These are phyloP conservation scores for Sugiyamaella lignohabitans DNA, from an alignment of 805 yeast genomes.

Conservation along the genomic window DNA sequence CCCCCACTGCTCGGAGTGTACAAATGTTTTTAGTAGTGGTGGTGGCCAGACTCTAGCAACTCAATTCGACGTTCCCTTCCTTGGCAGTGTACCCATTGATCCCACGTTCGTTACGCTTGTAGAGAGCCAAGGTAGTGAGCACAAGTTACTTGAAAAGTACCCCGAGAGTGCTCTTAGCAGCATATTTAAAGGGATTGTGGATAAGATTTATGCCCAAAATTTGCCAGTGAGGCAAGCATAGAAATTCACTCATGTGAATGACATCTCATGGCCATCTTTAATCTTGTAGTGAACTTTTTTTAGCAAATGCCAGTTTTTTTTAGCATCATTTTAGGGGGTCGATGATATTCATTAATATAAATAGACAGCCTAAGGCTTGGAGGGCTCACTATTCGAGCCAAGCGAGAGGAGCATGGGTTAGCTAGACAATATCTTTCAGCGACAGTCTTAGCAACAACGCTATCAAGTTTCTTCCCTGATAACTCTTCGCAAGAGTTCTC, in stretches of 20 bases:
- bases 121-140: constrained; percentile 48
- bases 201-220: not conserved
- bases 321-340: too few species aligned
- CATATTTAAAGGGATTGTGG: constrained; percentile 41
- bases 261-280: too few species aligned
- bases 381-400: too few species aligned
- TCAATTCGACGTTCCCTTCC: constrained; percentile 53
- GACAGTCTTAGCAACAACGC: too few species aligned
- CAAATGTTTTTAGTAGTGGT: constrained; percentile 86
- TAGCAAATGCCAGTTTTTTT: too few species aligned
- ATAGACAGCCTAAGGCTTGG: too few species aligned
- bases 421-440: too few species aligned
- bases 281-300: too few species aligned
- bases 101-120: constrained; percentile 83
- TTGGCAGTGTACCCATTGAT: constrained; percentile 90
- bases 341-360: too few species aligned
- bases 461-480: constrained; percentile 3
- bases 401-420: too few species aligned
- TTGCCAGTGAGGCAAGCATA: too few species aligned
- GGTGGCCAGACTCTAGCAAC: constrained; percentile 78
- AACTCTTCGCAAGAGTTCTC: constrained; percentile 9
- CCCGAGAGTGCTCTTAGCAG: constrained; percentile 34
- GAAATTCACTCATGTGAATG: too few species aligned
- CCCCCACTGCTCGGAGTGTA: constrained; percentile 82
- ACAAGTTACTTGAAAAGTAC: constrained; percentile 23